phyloP scores from a whole-genome alignment of 768 basidiomycete genomes.

The Lentinula boryana region DNA sequence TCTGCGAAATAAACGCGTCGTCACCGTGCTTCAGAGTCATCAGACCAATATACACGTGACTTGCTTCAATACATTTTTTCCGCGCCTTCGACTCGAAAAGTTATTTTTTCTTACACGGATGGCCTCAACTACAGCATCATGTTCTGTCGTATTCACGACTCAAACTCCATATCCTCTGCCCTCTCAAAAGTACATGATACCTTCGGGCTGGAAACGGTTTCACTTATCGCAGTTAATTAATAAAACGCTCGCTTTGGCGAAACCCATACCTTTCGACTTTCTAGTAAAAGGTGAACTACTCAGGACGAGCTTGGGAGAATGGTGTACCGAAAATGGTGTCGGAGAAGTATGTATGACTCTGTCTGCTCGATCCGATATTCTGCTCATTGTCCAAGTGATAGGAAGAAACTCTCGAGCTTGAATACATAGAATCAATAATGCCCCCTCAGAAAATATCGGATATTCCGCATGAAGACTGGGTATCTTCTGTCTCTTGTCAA shows the following conservation, averaged over 20 bases:
- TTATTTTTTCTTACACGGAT: conserved; percentile 6
- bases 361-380: not conserved
- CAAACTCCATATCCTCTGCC: conserved; percentile 70
- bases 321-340: conserved; percentile 64
- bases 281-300: conserved; percentile 80
- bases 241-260: conserved; percentile 73
- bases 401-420: conserved; percentile 90
- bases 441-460: conserved; percentile 79
- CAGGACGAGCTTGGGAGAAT: conserved; percentile 62
- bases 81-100: not conserved
- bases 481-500: conserved; percentile 69
- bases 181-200: conserved; percentile 89
- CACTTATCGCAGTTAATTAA: conserved; percentile 97
- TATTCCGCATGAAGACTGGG: conserved; percentile 91
- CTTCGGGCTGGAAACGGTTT: conserved; percentile 85
- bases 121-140: conserved; percentile 25
- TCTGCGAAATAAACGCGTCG: not conserved
- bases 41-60: not conserved
- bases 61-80: not conserved
- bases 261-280: conserved; percentile 90
- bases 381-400: conserved; percentile 19
- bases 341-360: conserved; percentile 50
- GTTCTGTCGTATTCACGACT: conserved; percentile 70
- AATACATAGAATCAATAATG: conserved; percentile 86
- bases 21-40: not conserved